Evolutionary conservation across 768 basidiomycete genomes (phyloP).

Genomic region (Candolleomyces aberdarensis): DNA sequence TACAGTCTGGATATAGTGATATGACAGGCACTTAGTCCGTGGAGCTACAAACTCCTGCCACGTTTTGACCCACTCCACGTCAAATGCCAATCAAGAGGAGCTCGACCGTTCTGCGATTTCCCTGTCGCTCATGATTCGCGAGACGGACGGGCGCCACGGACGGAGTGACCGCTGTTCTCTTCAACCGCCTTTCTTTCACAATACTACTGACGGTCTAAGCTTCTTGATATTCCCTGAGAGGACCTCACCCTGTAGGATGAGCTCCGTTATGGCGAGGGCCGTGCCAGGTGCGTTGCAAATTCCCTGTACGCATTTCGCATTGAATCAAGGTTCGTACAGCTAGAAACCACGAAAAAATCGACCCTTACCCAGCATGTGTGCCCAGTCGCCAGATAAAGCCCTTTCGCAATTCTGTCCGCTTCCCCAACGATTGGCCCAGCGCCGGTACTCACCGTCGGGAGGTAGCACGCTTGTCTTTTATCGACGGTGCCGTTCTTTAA

Average conservation of each 20-base stretch:
- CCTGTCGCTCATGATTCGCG: too few species aligned
- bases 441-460: constrained; percentile 57
- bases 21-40: too few species aligned
- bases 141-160: too few species aligned
- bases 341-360: background rate
- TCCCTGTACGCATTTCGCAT: constrained; percentile 39
- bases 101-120: too few species aligned
- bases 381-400: constrained; percentile 71
- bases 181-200: constrained; percentile 16
- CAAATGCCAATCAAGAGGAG: too few species aligned
- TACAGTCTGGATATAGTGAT: too few species aligned
- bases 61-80: too few species aligned
- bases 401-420: constrained; percentile 50
- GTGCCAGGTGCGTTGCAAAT: constrained; percentile 86
- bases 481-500: constrained; percentile 53
- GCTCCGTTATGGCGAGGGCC: constrained; percentile 66
- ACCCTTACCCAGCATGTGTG: constrained; percentile 73
- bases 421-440: constrained; percentile 76
- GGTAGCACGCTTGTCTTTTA: constrained; percentile 66
- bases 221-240: constrained; percentile 51
- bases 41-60: too few species aligned
- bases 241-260: constrained; percentile 66
- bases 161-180: background rate
- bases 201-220: constrained; percentile 39
- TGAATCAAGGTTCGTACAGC: background rate